Evolutionary conservation across 345 rosid genomes (phyloP), one percentile per base, ranked within the genome.

Genomic region (Barbarea vulgaris): DNA sequence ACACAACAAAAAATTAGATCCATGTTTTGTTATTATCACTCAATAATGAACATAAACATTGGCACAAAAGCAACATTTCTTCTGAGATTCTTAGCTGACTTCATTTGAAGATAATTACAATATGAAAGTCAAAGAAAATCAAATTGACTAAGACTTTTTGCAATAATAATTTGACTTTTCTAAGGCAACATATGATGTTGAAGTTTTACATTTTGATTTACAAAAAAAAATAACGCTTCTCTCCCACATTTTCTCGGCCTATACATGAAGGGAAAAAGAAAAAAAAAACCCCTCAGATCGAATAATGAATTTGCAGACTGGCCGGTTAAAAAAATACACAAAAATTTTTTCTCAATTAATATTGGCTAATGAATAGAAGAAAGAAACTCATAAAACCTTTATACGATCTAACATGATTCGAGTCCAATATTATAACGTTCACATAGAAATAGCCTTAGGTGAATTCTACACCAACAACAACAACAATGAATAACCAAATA

Each of bases 171-270:
- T 36, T 72, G 46, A 70, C 37, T 51, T 7, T 51, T 59, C 18
- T n/a, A n/a, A 59, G 36, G 31, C 4, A 46, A 41, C 19, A 14
- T 18, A 4, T 18, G 15, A 25, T 56, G 55, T 42, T 56, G 41
- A 28, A 69, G 53, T 42, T 56, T 33, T 13, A 48, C 46, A 50
- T 24, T 9, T 39, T 36, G 9, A 25, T 68, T 37, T 53, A 10
- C 18, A 42, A 14, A 17, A 53, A 17, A 53, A 13, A 24, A 33
- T 19, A 33, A 48, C 7, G 6, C 4, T 59, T 36, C 17, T 7
- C 18, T 60, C 30, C 65, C 47, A 36, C 24, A 19, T 27, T 78
- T 70, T 60, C 79, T 62, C 37, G 37, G 11, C 37, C 10, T 8
- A 33, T 0, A 37, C 42, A 37, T 37, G 14, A 37, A 10, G 4